These are phyloP conservation scores for Dillenia suffruticosa DNA, from an alignment of 164 flowering plant genomes.

Conservation along the genomic window DNA sequence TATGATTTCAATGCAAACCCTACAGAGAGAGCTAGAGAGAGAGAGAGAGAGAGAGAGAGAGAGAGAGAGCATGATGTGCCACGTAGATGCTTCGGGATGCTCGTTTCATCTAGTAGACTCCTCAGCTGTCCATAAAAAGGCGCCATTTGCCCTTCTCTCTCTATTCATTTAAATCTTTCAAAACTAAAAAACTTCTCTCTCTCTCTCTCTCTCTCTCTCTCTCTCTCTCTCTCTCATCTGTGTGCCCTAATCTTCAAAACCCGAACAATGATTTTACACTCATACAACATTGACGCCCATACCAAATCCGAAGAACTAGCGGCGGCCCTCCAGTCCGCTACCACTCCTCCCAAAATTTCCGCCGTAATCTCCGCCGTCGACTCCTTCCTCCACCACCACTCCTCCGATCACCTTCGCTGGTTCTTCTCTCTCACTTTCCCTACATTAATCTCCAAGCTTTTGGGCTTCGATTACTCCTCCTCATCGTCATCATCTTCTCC, in stretches of 20 bases:
- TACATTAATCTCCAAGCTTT: constrained; percentile 58
- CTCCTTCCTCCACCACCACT: constrained; percentile 49
- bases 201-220: not conserved
- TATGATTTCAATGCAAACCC: no score
- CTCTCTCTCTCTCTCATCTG: not conserved
- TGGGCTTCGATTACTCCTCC: constrained; percentile 57
- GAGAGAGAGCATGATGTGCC: not conserved
- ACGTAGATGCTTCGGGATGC: not conserved
- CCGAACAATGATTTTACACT: constrained; percentile 42
- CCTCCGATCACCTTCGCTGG: constrained; percentile 63
- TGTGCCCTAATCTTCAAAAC: constrained; percentile 5
- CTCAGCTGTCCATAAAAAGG: constrained; percentile 20
- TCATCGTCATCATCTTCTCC: constrained; percentile 5
- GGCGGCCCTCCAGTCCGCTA: constrained; percentile 41
- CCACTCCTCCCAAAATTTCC: constrained; percentile 46
- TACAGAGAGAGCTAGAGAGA: no score
- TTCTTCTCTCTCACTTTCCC: constrained; percentile 88
- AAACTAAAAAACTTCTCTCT: constrained; percentile 1
- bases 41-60: no score
- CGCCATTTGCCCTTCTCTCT: constrained; percentile 38
- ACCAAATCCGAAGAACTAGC: constrained; percentile 62
- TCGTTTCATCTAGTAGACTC: not conserved
- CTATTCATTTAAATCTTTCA: constrained; percentile 29
- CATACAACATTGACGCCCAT: constrained; percentile 61
- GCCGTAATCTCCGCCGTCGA: constrained; percentile 56